A percentile compares a stretch with the other conserved stretches of the same genome.
These are phyloP conservation scores for Aspergillus eucalypticola DNA, from an alignment of 2,329 filamentous ascomycete species.

Conservation along the genomic window DNA sequence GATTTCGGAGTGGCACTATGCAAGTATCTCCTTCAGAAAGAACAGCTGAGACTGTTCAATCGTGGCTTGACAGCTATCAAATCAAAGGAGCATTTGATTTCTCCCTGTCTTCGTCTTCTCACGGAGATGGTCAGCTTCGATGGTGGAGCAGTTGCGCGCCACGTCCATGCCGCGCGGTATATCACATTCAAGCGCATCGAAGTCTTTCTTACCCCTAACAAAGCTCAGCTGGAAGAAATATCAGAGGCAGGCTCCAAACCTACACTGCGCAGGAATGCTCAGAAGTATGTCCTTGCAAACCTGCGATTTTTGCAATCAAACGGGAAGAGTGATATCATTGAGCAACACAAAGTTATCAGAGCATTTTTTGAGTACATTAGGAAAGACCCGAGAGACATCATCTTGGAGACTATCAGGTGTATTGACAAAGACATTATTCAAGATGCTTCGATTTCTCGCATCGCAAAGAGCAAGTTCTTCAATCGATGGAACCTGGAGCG, in stretches of 20 bases:
- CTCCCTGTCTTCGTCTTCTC: constrained; percentile 80
- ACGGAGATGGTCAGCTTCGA: constrained; percentile 85
- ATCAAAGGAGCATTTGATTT: constrained; percentile 83
- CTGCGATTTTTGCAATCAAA: constrained; percentile 75
- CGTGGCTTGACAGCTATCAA: constrained; percentile 77
- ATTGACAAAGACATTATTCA: constrained; percentile 71
- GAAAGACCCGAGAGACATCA: constrained; percentile 73
- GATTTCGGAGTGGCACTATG: constrained; percentile 76
- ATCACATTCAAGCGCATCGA: constrained; percentile 78
- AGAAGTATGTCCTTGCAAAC: constrained; percentile 76
- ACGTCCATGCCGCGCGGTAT: constrained; percentile 75
- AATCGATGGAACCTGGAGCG: constrained; percentile 72
- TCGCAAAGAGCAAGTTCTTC: constrained; percentile 73
- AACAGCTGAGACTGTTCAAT: constrained; percentile 77
- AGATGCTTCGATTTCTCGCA: constrained; percentile 71
- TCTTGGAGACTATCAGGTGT: constrained; percentile 71
- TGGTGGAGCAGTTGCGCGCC: constrained; percentile 75
- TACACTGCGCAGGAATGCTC: constrained; percentile 78
- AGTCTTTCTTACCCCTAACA: constrained; percentile 74
- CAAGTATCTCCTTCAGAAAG: constrained; percentile 76
- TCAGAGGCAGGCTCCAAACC: constrained; percentile 69
- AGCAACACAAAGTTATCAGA: constrained; percentile 68
- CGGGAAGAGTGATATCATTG: constrained; percentile 79
- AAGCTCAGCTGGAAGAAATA: constrained; percentile 51
- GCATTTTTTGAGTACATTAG: constrained; percentile 74